Evolutionary conservation across 768 basidiomycete species (phyloP), one percentile per base, ranked within the genome.

Genomic region (Boletus pseudo-olivaceus): DNA sequence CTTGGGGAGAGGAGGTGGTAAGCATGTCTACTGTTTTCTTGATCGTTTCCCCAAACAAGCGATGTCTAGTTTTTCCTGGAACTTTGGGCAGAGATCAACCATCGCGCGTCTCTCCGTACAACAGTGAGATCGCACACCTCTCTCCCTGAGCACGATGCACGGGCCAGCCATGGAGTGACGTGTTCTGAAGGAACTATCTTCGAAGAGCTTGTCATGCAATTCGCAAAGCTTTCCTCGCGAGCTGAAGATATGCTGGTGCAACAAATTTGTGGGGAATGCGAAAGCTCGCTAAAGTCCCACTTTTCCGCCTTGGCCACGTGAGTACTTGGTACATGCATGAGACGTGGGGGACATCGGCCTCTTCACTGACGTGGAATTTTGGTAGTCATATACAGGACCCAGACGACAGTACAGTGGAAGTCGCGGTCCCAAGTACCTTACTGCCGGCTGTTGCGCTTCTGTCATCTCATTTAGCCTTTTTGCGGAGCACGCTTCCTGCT

Each of bases 1-100:
- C 68, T 6, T 98, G 95, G 95, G 87, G 88, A 26, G 96, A 99
- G 69, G 94, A 98, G 41, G 59, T 89, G 67, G 95, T 97, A 56
- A 62, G 88, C 62, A 33, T 30, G 38, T n/a, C 56, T 47, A 33
- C 39, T 47, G 11, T 53, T 48, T 40, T 51, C 43, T 42, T 20
- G 12, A 17, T 33, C 30, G 10, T 41, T 42, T 19, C n/a, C 56
- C 11, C 44, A 48, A 42, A 33, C 37, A 56, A 44, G 49, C 47
- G 39, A 40, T 33, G 49, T 43, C 27, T 63, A 97, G 94, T 94
- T 93, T 72, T 98, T 96, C 76, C 74, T 99, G 15, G 91, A 97
- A 67, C 71, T 99, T 32, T 93, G 88, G 87, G 73, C 81, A 12
- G 90, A 92, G 62, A 90, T 94, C 60, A 82, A 81, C 57, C 79